Base-by-base conservation (phyloP, 2,329 filamentous ascomycete species). In the Penicillium sp. region DNA sequence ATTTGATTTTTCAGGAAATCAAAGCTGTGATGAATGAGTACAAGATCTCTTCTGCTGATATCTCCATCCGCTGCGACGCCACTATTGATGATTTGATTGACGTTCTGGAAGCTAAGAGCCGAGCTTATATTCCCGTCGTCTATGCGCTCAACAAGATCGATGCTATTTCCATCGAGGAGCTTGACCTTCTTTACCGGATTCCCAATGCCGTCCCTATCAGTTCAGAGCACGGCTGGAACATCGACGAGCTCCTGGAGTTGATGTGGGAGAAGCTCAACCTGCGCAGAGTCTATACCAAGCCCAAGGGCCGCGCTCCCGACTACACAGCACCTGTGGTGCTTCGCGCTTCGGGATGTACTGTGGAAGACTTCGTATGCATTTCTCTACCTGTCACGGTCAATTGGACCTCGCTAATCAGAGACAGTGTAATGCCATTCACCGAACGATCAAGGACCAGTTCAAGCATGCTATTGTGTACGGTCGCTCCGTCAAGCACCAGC, bases 91-190 rank as follows among this genome's bases (percentile, higher is more conserved):
- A 99, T 78, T 80, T 99, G 67, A 99, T 99, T 75, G 95, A 99
- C 79, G 82, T 99, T 22, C 86, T 99, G 50, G 95, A 99, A 79
- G 94, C 94, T 51, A 97, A 92, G 84, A 92, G 90, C 76, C 87
- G 95, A 79, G 93, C 91, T 76, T 99, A 99, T 78, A 98, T 99
- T 68, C 95, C 95, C n/a, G 95, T 98, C 67, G 92, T 99, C 58
- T 99, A 99, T 81, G 95, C 96, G 45, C 85, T 99, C 72, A 99
- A 99, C 86, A 99, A 99, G 84, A 99, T 99, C 70, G 95, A 99
- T 80, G 88, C 93, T 59, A 98, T 99, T 77, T 94, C 92, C 56
- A 98, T 99, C 70, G 94, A 99, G 80, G 95, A 99, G 80, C 85
- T 99, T 64, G 95, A 99, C 79, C 83, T 99, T 64, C 85, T 99